Conservation (phyloP, 805 yeast species). For the Hanseniaspora opuntiae region DNA sequence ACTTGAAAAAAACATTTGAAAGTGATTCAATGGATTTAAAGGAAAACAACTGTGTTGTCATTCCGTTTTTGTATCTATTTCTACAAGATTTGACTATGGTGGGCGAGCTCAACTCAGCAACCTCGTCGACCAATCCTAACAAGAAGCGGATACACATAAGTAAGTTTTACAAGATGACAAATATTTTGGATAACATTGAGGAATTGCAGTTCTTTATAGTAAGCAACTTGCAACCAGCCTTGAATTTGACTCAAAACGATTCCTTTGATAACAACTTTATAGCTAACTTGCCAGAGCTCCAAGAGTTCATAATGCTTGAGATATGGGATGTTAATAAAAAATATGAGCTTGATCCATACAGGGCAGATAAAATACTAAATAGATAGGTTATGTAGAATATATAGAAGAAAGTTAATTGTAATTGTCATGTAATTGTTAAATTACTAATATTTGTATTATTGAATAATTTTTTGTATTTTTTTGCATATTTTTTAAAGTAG, state of each 20-base stretch:
- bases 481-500: too few species aligned
- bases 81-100: slow-evolving; percentile 69
- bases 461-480: too few species aligned
- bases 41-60: slow-evolving; percentile 35
- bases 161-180: slow-evolving; percentile 54
- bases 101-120: slow-evolving; percentile 68
- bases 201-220: slow-evolving; percentile 36
- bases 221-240: slow-evolving; percentile 13
- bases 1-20: slow-evolving; percentile 23
- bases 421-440: neutral
- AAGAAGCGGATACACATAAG: slow-evolving; percentile 54
- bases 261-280: slow-evolving; percentile 21
- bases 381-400: neutral
- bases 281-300: slow-evolving; percentile 26
- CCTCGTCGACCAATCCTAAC: slow-evolving; percentile 33
- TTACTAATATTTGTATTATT: neutral
- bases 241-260: neutral
- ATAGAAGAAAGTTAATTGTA: neutral
- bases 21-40: neutral
- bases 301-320: slow-evolving; percentile 48
- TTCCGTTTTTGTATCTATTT: slow-evolving; percentile 63
- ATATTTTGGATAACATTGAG: slow-evolving; percentile 53
- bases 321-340: slow-evolving; percentile 56
- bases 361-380: slow-evolving; percentile 49
- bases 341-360: slow-evolving; percentile 46